These are phyloP conservation scores for Cornus florida DNA, from an alignment of 148 eudicot species.

Conservation along the genomic window DNA sequence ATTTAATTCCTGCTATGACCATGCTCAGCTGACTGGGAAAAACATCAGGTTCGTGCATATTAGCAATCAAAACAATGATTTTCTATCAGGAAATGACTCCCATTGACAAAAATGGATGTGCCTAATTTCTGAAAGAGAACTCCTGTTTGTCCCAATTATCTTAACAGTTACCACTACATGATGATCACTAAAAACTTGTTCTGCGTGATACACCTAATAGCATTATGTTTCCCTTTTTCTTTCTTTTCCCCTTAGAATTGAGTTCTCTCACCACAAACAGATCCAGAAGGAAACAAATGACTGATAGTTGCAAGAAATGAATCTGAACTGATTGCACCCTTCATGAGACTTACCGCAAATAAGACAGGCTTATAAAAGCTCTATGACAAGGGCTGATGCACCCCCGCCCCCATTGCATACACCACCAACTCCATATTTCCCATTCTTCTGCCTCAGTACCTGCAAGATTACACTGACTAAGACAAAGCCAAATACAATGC, in stretches of 20 bases:
- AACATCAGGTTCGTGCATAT: background rate
- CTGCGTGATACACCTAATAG: background rate
- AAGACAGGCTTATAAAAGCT: conserved; percentile 50
- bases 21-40: too few species aligned
- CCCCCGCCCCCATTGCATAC: conserved; percentile 99
- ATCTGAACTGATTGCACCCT: background rate
- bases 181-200: too few species aligned
- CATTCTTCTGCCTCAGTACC: conserved; percentile 84
- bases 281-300: background rate
- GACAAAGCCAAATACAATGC: background rate
- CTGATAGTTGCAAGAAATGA: background rate
- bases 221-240: background rate
- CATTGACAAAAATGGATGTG: background rate
- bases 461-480: conserved; percentile 21
- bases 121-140: background rate
- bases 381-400: conserved; percentile 89
- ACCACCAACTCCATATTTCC: conserved; percentile 86
- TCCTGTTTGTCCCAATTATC: too few species aligned
- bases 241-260: background rate
- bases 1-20: background rate
- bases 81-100: background rate
- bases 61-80: background rate
- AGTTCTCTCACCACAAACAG: background rate
- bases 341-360: conserved; percentile 29
- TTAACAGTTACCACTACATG: too few species aligned